These are phyloP conservation scores for Isabelozyma rhagii DNA, from an alignment of 805 yeast species.

Conservation along the genomic window DNA sequence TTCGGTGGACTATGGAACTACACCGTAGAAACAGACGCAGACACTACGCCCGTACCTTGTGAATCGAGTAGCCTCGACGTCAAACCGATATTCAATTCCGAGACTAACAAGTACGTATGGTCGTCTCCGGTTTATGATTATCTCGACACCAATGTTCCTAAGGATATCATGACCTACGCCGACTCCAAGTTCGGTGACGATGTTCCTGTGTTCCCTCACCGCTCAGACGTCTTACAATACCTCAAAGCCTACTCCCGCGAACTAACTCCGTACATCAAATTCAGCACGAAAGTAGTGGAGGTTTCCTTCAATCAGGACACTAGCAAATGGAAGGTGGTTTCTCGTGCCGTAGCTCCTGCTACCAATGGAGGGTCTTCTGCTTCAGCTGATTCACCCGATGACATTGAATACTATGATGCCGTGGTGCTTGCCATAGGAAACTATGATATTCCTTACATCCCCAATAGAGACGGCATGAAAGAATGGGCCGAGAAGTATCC, in stretches of 20 bases:
- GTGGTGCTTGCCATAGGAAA: constrained; percentile 31
- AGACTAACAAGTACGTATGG: constrained; percentile 16
- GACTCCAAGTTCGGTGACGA: constrained; percentile 4
- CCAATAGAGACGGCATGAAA: constrained; percentile 21
- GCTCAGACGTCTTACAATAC: constrained; percentile 57
- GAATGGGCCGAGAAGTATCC: constrained; percentile 24
- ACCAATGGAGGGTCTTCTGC: constrained; percentile 25
- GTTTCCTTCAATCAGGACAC: constrained; percentile 18
- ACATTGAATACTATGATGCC: constrained; percentile 20
- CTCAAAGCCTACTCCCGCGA: constrained; percentile 48
- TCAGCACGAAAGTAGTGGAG: constrained; percentile 46
- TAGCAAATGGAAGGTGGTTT: constrained; percentile 43
- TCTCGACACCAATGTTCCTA: constrained; percentile 66
- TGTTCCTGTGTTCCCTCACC: constrained; percentile 54
- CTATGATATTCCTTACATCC: constrained; percentile 27
- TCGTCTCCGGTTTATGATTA: constrained; percentile 52
- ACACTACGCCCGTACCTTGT: constrained; percentile 20
- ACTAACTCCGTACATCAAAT: constrained; percentile 37
- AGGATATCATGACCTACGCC: constrained; percentile 57
- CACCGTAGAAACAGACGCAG: constrained; percentile 25
- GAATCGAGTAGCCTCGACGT: constrained; percentile 16
- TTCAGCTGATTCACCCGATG: constrained; percentile 4
- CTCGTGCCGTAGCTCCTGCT: constrained; percentile 25
- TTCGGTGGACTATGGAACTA: constrained; percentile 83
- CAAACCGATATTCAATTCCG: constrained; percentile 8